phyloP scores from a whole-genome alignment of 139 green algal genomes.

The Tetraselmis chui region DNA sequence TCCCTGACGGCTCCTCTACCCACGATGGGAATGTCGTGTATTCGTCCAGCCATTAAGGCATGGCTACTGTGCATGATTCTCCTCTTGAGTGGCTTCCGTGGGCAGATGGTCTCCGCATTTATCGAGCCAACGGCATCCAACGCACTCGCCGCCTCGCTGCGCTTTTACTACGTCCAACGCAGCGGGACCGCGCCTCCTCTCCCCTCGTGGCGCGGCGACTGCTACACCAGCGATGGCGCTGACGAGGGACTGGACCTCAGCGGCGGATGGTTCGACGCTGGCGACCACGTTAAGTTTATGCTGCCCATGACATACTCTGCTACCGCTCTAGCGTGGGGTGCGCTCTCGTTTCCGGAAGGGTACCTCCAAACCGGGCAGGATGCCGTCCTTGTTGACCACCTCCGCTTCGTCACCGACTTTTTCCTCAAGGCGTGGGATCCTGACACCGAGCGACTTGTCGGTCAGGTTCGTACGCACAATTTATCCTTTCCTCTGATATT shows the following conservation, averaged over 20 bases:
- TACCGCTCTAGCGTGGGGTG: constrained; percentile 54
- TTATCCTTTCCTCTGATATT: too few species aligned
- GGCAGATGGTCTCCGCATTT: not conserved
- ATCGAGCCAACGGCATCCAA: not conserved
- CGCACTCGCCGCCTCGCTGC: not conserved
- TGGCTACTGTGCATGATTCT: too few species aligned
- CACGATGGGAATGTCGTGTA: too few species aligned
- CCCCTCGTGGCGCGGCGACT: not conserved
- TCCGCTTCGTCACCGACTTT: not conserved
- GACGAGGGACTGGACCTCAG: not conserved
- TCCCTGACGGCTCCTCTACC: too few species aligned
- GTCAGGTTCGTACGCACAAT: not conserved
- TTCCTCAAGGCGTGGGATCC: not conserved
- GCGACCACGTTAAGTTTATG: constrained; percentile 65
- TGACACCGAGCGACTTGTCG: not conserved
- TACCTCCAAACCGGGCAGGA: constrained; percentile 27
- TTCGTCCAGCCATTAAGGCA: too few species aligned
- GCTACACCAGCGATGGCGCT: not conserved
- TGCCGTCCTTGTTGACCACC: not conserved
- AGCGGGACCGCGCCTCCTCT: not conserved
- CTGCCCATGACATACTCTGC: constrained; percentile 67
- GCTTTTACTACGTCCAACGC: not conserved
- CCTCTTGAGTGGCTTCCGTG: too few species aligned
- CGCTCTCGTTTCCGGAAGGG: constrained; percentile 44
- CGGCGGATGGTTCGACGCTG: constrained; percentile 39